Conservation (phyloP, 768 basidiomycete genomes). For the Serendipita sp. region DNA sequence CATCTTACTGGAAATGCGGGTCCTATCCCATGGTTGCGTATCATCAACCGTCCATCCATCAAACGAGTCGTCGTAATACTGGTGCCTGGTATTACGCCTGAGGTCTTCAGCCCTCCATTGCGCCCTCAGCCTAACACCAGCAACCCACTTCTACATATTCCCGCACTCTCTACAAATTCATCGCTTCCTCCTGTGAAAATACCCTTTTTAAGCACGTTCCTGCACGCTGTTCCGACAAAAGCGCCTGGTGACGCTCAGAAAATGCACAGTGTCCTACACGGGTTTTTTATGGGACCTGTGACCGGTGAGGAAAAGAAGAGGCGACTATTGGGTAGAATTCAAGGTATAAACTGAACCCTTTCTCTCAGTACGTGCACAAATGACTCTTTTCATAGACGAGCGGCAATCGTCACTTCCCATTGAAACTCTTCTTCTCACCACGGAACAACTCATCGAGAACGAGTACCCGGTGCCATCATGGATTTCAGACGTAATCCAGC, state of each 20-base stretch:
- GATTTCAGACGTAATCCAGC: conserved; percentile 53
- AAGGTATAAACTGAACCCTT: conserved; percentile 20
- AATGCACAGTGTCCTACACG: conserved; percentile 73
- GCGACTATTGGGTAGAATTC: conserved; percentile 27
- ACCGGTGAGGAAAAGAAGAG: conserved; percentile 66
- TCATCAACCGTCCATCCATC: conserved; percentile 67
- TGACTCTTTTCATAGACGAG: conserved; percentile 31
- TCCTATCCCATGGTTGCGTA: conserved; percentile 73
- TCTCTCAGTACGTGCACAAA: not conserved
- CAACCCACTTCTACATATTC: conserved; percentile 46
- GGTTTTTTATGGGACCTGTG: conserved; percentile 70
- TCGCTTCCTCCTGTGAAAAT: conserved; percentile 34
- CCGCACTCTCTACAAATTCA: conserved; percentile 30
- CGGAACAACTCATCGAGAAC: conserved; percentile 86
- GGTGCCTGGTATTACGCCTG: conserved; percentile 70
- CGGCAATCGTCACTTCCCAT: conserved; percentile 47
- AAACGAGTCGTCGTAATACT: conserved; percentile 67
- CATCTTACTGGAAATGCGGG: conserved; percentile 70
- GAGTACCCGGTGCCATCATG: conserved; percentile 85
- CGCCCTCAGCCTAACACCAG: conserved; percentile 12
- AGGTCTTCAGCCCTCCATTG: conserved; percentile 22
- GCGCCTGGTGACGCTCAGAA: conserved; percentile 78
- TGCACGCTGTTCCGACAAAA: conserved; percentile 82
- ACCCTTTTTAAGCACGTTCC: conserved; percentile 69
- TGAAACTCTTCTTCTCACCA: conserved; percentile 52